Base-by-base conservation (phyloP, 192 early-diverging fungal genomes). In the Backusella mclennaniae region DNA sequence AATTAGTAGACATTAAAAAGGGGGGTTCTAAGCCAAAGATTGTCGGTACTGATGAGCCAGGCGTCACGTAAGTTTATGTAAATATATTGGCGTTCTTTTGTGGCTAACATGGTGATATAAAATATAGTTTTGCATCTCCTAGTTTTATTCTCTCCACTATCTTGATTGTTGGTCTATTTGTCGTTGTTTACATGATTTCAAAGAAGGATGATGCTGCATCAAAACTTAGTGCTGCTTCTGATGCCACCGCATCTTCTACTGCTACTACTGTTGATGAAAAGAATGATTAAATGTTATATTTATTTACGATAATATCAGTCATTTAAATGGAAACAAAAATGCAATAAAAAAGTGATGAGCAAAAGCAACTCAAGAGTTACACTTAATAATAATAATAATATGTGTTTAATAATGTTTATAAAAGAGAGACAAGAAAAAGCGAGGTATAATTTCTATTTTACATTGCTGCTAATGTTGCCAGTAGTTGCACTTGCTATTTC, bases 1-100 rank as follows among this genome's bases (percentile, higher is more conserved):
- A 94, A 76, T 77, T 94, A 17, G 39, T 96, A 31, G 85, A 81
- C 44, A 93, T 93, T 29, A 49, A 71, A 23, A 71, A 71, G 39
- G 44, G 44, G 6, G 23, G 29, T 21, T 23, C n/a, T 49, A 26
- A 23, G 26, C 5, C 23, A 31, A 71, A 44, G n/a, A 15, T 31
- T 44, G 39, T 71, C 4, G 6, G 26, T 0, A 23, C 6, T 41
- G 42, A 71, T n/a, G 42, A 71, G 46, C 26, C 35, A 44, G 6
- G 6, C 2, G 42, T 49, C 26, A 42, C 42, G 70, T 71, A 49
- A 71, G 70, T 69, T 41, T 4, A 23, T 15, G 36, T 36, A 67
- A 35, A 36, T 33, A 19, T 15, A 15, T 35, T 17, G 12, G 2
- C 42, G 15, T 33, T 33, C 33, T 33, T 33, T 33, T 44, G 42